Base-by-base conservation (phyloP, 176 grass and related monocot genomes). In the Oryza glaberrima region DNA sequence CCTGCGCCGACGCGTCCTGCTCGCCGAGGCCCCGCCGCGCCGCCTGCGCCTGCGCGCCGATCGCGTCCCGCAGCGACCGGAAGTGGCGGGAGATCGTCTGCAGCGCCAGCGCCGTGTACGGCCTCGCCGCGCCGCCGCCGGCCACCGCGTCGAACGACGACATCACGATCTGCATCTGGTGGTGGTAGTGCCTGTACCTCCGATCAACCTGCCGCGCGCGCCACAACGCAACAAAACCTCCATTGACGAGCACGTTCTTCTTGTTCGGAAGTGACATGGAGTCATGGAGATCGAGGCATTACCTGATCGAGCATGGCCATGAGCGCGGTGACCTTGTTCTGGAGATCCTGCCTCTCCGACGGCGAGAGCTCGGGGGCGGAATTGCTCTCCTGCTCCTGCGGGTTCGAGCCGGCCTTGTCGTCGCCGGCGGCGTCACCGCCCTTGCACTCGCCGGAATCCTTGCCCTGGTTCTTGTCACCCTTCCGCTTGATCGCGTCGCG, bases 61-160 rank as follows among this genome's bases (percentile, higher is more conserved):
- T 94, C n/a, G 95, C 88, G 83, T 97, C 95, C 0, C 95, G 89
- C 78, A 97, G 83, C 75, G 91, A 92, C 32, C 95, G 92, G 84
- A 97, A 97, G 81, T 97, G 95, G 3, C 90, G 72, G 43, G 95
- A 97, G 74, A 97, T 97, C 28, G 95, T 97, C 86, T 97, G 92
- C 66, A 97, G 90, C 6, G 95, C 92, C 3, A 97, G 90, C 75
- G 84, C 84, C 30, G 95, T 97, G 86, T 97, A 97, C 30, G 95
- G 92, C 79, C 26, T 84, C 70, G 92, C 90, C 81, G 92, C 89
- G 61, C 90, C 86, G 40, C 82, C 58, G 73, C 95, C 92, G 2
- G 90, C 90, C 77, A 90, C 84, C 16, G 73, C 81, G 82, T 97
- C 92, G 76, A 94, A 97, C 0, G 90, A 88, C 19, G 95, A 91